Percentiles rank a stretch among this genome's conserved stretches.
Conservation (phyloP, 768 basidiomycete genomes). For the Mycena kentingensis region DNA sequence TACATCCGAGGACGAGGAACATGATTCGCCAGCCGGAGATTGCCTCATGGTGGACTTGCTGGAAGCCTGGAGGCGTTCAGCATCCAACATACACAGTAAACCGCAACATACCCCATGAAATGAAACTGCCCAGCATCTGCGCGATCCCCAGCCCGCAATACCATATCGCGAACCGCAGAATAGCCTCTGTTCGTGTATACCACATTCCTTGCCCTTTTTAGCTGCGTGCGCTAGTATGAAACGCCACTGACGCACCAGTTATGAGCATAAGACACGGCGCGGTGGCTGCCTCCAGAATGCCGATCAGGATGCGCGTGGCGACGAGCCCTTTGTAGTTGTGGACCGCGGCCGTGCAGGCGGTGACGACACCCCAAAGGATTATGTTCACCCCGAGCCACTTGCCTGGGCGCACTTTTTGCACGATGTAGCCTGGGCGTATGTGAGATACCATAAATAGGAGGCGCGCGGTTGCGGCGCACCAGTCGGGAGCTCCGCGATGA, state of each 20-base stretch:
- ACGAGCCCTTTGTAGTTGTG: slow-evolving; percentile 17
- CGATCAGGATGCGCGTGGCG: slow-evolving; percentile 17
- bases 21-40: slow-evolving; percentile 23
- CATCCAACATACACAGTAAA: background rate
- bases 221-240: background rate
- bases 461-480: slow-evolving; percentile 2
- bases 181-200: slow-evolving; percentile 22
- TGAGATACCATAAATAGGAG: background rate
- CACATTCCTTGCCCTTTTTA: slow-evolving; percentile 14
- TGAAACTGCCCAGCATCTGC: slow-evolving; percentile 19
- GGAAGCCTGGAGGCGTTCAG: slow-evolving; percentile 11
- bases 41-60: slow-evolving; percentile 15
- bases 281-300: slow-evolving; percentile 21
- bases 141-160: slow-evolving; percentile 20
- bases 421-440: slow-evolving; percentile 15
- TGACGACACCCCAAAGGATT: slow-evolving; percentile 20
- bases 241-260: slow-evolving; percentile 6
- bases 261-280: slow-evolving; percentile 23
- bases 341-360: slow-evolving; percentile 19
- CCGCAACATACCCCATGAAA: slow-evolving; percentile 15
- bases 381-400: slow-evolving; percentile 23
- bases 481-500: slow-evolving; percentile 19
- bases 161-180: slow-evolving; percentile 21
- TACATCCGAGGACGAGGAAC: slow-evolving; percentile 20
- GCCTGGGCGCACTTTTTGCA: slow-evolving; percentile 21